Evolutionary conservation across 176 grass and related monocot species (phyloP).

Genomic region (Poa pratensis): DNA sequence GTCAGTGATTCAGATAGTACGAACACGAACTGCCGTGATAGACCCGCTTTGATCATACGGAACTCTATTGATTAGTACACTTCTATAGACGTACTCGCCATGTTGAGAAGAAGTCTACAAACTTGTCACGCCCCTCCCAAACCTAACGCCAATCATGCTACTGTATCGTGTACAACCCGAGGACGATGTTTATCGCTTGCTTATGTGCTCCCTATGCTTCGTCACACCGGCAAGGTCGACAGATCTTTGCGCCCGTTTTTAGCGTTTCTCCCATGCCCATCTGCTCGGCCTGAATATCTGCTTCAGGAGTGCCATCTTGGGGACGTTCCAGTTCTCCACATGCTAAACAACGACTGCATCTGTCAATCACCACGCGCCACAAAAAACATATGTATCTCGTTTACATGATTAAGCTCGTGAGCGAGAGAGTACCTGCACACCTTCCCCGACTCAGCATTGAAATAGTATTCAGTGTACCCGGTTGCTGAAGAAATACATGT

Average conservation of each 20-base stretch:
- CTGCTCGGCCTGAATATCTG: constrained; percentile 91
- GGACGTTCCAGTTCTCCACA: constrained; percentile 89
- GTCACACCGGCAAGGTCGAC: neutral
- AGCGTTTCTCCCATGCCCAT: constrained; percentile 76
- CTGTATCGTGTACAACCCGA: neutral
- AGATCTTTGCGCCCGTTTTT: neutral
- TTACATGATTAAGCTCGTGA: neutral
- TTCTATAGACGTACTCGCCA: too few relatives aligned
- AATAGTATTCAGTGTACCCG: constrained; percentile 90
- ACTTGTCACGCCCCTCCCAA: too few relatives aligned
- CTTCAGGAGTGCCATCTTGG: constrained; percentile 80
- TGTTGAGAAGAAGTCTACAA: too few relatives aligned
- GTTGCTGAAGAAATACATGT: constrained; percentile 56
- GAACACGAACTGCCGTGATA: neutral
- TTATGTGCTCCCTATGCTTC: too few relatives aligned
- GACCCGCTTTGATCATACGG: neutral
- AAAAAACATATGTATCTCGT: neutral
- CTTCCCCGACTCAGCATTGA: constrained; percentile 66
- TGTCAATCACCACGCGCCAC: neutral
- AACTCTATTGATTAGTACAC: neutral
- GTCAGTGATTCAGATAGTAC: too few relatives aligned
- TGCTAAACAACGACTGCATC: constrained; percentile 41
- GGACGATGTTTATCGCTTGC: neutral
- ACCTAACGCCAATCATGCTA: neutral
- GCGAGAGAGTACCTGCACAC: constrained; percentile 61